Evolutionary conservation across 345 rosid species (phyloP).

Genomic region (Cochlearia excelsa): DNA sequence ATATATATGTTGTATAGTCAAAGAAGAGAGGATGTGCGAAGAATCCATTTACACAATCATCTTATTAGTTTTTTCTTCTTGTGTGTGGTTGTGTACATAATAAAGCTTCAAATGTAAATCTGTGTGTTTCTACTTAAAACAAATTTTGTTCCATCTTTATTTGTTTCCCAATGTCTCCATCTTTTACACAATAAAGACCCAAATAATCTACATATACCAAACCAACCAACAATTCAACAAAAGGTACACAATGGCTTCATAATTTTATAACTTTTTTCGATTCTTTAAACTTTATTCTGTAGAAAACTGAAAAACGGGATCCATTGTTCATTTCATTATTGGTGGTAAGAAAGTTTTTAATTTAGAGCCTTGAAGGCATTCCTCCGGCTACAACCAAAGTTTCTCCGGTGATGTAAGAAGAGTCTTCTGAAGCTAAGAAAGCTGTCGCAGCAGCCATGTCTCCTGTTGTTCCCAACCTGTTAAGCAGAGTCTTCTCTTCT

Average conservation of each 20-base stretch:
- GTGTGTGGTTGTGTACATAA: constrained; percentile 12
- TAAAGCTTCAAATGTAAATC: constrained; percentile 21
- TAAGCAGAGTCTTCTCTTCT: constrained; percentile 58
- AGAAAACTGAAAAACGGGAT: neutral
- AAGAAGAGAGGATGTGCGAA: neutral
- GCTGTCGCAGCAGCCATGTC: constrained; percentile 80
- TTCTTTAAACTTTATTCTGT: neutral
- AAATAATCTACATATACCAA: too few species aligned
- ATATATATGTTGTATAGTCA: constrained; percentile 23
- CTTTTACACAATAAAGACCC: too few species aligned
- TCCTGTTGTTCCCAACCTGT: constrained; percentile 64
- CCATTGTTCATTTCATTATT: neutral
- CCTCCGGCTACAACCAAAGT: constrained; percentile 81
- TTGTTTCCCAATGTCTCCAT: too few species aligned
- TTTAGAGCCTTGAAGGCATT: constrained; percentile 63
- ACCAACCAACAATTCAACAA: neutral
- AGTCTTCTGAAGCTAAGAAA: constrained; percentile 79
- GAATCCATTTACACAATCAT: neutral
- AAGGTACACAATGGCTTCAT: neutral
- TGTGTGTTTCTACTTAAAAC: neutral
- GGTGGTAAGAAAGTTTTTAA: too few species aligned
- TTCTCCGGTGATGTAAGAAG: constrained; percentile 74
- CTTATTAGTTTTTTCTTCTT: constrained; percentile 6
- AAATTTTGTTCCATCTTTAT: too few species aligned
- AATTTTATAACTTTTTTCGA: too few species aligned